phyloP scores from a whole-genome alignment of 768 basidiomycete species.

The Mycena vitilis region DNA sequence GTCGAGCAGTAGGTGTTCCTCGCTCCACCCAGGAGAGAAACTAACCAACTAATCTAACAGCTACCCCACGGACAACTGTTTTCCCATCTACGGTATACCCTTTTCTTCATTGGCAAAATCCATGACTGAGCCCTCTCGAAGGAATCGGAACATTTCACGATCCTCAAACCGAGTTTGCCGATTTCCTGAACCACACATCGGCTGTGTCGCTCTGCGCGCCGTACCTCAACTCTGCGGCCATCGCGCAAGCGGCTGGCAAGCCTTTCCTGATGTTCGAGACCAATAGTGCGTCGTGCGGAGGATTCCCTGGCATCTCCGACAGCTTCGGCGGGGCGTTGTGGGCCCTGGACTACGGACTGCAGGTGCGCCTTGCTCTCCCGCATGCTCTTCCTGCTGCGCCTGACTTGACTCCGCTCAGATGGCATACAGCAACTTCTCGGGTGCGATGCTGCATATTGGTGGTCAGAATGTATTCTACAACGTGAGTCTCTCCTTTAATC shows the following conservation, averaged over 20 bases:
- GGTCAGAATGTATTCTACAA: slow-evolving; percentile 79
- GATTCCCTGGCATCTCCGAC: slow-evolving; percentile 72
- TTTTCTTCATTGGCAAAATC: too few species aligned
- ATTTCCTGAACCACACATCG: slow-evolving; percentile 70
- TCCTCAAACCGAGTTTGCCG: slow-evolving; percentile 61
- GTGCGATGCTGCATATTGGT: slow-evolving; percentile 69
- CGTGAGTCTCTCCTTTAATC: slow-evolving; percentile 48
- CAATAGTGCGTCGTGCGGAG: slow-evolving; percentile 77
- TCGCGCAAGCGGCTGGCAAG: slow-evolving; percentile 56
- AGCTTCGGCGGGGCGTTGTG: slow-evolving; percentile 74
- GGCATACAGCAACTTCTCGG: slow-evolving; percentile 68
- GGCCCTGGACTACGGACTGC: slow-evolving; percentile 72
- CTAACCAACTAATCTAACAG: slow-evolving; percentile 37
- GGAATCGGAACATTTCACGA: slow-evolving; percentile 51
- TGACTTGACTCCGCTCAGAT: slow-evolving; percentile 47
- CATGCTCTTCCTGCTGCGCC: neutral
- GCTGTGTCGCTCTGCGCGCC: slow-evolving; percentile 59
- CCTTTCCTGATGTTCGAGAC: slow-evolving; percentile 79
- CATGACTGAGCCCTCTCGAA: neutral
- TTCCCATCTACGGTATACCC: slow-evolving; percentile 49
- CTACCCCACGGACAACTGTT: slow-evolving; percentile 72
- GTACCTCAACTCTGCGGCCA: slow-evolving; percentile 62
- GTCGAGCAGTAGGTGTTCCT: slow-evolving; percentile 54
- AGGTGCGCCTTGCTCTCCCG: slow-evolving; percentile 13
- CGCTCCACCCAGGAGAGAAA: neutral